Percentiles rank a stretch among this genome's conserved stretches.
Conservation (phyloP, 257 asterid species). For the Paraleonurus japonicus region DNA sequence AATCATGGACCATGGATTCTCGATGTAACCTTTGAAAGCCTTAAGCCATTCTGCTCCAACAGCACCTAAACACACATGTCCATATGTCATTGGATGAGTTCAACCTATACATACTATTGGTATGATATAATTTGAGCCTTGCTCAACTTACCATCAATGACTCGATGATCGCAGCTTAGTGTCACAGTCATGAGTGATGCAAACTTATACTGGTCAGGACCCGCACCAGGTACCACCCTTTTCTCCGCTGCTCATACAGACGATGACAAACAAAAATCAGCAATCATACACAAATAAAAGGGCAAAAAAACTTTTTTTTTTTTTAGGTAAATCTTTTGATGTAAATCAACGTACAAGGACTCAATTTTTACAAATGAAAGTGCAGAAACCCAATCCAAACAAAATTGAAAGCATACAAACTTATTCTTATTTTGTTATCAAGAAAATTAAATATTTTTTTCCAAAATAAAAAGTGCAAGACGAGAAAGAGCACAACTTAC, state of each 20-base stretch:
- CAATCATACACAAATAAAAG: neutral
- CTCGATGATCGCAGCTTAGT: conserved; percentile 97
- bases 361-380: neutral
- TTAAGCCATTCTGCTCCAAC: conserved; percentile 99
- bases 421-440: neutral
- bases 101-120: neutral
- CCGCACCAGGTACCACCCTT: conserved; percentile 75
- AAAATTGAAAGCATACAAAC: neutral
- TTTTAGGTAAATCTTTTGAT: neutral
- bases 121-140: neutral
- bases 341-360: neutral
- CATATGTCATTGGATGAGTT: conserved; percentile 12
- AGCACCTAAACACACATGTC: conserved; percentile 63
- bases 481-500: conserved; percentile 38
- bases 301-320: too few species aligned
- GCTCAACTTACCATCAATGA: conserved; percentile 74
- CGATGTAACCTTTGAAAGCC: conserved; percentile 94
- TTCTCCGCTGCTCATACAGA: conserved; percentile 65
- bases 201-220: conserved; percentile 62
- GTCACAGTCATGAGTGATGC: conserved; percentile 80
- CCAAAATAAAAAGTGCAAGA: neutral
- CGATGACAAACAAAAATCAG: conserved; percentile 13
- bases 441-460: neutral
- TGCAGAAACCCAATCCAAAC: neutral
- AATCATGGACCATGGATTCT: conserved; percentile 93